These are phyloP conservation scores for Ottelia alismoides DNA, from an alignment of 106 monocot genomes.

Conservation along the genomic window DNA sequence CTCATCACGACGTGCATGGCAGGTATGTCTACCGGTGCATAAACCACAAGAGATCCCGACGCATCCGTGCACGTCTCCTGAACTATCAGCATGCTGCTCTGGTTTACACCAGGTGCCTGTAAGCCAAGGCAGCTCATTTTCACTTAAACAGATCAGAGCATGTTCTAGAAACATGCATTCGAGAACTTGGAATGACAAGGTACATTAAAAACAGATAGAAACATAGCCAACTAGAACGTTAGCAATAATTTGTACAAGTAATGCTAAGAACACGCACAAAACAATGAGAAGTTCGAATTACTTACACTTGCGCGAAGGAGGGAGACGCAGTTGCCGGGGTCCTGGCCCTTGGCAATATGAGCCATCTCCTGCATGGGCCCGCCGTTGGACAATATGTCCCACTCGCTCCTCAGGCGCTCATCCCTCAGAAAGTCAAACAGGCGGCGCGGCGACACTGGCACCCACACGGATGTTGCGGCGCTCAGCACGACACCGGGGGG, in stretches of 20 bases:
- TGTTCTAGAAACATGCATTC: no score
- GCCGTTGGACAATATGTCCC: no score
- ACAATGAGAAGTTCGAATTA: no score
- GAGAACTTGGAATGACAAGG: constrained; percentile 58
- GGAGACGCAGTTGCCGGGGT: constrained; percentile 74
- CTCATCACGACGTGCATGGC: constrained; percentile 75
- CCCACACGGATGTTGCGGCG: constrained; percentile 65
- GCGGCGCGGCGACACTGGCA: constrained; percentile 31
- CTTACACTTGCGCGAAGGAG: constrained; percentile 66
- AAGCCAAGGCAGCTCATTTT: no score
- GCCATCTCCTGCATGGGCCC: no score
- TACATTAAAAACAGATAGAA: no score
- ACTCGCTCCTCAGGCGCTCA: constrained; percentile 44
- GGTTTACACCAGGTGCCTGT: no score
- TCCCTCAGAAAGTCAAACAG: constrained; percentile 63
- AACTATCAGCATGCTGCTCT: constrained; percentile 90
- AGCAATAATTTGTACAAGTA: no score
- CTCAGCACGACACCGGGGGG: constrained; percentile 74
- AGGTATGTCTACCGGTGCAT: constrained; percentile 67
- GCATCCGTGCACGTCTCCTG: constrained; percentile 86
- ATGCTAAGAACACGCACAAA: no score
- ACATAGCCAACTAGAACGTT: no score
- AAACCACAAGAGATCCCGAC: constrained; percentile 74
- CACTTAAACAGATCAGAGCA: no score
- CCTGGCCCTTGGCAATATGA: no score